Conservation (phyloP, 1,284 basidiomycete genomes). For the Polyporus tsugae region DNA sequence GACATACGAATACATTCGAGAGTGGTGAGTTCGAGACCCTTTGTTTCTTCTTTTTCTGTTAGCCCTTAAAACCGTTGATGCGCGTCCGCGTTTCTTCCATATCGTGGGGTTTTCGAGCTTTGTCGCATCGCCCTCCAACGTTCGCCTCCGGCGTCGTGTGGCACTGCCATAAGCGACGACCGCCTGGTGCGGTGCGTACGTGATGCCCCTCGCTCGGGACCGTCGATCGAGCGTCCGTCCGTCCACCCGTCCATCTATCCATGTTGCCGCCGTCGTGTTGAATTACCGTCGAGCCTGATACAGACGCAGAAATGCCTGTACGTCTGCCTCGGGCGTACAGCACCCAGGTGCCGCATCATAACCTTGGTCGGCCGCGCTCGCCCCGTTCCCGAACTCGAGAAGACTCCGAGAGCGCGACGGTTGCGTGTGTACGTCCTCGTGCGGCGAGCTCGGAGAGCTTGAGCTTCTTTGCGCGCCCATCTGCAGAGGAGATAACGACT, state of each 20-base stretch:
- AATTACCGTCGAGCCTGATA: not conserved
- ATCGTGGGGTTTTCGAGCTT: not conserved
- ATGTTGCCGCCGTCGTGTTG: not conserved
- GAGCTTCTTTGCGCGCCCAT: slow-evolving; percentile 3
- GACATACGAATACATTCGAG: slow-evolving; percentile 7
- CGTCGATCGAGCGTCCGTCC: not conserved
- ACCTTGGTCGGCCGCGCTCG: not conserved
- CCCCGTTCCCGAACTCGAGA: not conserved
- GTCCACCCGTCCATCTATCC: not conserved
- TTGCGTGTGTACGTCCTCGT: not conserved
- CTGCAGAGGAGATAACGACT: not conserved
- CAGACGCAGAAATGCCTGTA: not conserved
- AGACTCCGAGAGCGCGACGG: too few species aligned
- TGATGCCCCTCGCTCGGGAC: not conserved
- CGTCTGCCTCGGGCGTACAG: not conserved
- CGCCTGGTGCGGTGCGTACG: not conserved
- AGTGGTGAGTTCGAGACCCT: slow-evolving; percentile 2
- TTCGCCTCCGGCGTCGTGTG: not conserved
- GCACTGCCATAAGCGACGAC: not conserved
- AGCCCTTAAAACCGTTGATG: not conserved
- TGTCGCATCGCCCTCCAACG: not conserved
- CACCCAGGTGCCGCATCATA: not conserved
- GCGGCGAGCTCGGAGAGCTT: slow-evolving; percentile 3
- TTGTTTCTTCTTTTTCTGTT: not conserved
- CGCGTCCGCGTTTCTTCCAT: not conserved